A percentile compares a stretch with the other conserved stretches of the same genome.
Evolutionary conservation across 305 asterid genomes (phyloP).

Genomic region (Fraxinus floribunda): DNA sequence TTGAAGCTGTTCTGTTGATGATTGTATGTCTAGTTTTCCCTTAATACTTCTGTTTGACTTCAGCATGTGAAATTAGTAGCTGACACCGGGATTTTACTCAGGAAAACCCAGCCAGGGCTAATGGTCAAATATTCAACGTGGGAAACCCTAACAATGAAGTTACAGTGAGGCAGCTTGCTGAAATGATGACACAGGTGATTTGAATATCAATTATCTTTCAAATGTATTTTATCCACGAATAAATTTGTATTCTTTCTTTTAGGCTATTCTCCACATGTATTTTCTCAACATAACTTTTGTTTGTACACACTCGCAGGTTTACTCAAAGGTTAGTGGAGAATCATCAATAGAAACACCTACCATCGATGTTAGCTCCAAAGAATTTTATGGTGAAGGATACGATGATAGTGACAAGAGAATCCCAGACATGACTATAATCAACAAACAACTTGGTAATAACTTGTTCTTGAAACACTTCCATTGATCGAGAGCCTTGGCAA

Average conservation of each 20-base stretch:
- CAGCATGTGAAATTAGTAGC: neutral
- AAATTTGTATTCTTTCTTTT: neutral
- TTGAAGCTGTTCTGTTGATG: neutral
- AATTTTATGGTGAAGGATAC: neutral
- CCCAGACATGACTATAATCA: neutral
- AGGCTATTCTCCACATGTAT: neutral
- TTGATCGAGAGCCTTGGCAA: neutral
- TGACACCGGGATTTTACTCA: neutral
- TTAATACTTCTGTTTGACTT: neutral
- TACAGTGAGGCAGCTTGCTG: neutral
- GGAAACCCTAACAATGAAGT: neutral
- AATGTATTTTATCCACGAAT: neutral
- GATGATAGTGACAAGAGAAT: slow-evolving; percentile 7
- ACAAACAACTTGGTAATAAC: neutral
- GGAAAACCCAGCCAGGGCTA: neutral
- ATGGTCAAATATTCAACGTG: neutral
- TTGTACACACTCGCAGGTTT: neutral
- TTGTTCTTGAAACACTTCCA: neutral
- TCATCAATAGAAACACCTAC: neutral
- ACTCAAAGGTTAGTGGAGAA: neutral
- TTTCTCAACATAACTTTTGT: neutral
- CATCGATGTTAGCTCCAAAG: neutral
- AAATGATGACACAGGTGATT: neutral
- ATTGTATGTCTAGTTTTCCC: neutral
- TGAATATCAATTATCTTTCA: neutral